These are phyloP conservation scores for Zhuliangozyma blackwelliae DNA, from an alignment of 1,139 yeast species.

Conservation along the genomic window DNA sequence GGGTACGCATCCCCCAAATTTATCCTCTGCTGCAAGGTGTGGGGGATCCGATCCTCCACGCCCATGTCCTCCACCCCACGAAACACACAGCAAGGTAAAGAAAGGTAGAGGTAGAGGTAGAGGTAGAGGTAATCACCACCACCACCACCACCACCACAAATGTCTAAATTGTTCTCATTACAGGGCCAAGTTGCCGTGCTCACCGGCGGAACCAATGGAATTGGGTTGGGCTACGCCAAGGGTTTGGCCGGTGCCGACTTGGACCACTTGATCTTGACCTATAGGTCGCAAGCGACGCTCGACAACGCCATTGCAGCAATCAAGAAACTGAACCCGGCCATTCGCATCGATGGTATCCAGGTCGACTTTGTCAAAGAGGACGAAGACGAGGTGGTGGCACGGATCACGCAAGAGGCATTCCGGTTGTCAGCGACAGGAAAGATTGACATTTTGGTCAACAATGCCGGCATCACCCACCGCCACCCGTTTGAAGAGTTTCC, in stretches of 20 bases:
- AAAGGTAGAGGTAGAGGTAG: too few species aligned
- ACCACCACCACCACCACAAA: too few species aligned
- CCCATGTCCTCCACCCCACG: too few species aligned
- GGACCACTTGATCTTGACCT: slow-evolving; percentile 24
- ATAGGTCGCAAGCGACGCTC: slow-evolving; percentile 15
- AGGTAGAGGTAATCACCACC: too few species aligned
- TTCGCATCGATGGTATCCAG: slow-evolving; percentile 16
- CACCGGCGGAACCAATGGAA: slow-evolving; percentile 35
- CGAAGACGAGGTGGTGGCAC: slow-evolving; percentile 16
- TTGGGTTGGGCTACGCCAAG: slow-evolving; percentile 32
- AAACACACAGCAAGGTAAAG: too few species aligned
- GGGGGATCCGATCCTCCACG: too few species aligned
- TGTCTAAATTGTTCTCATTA: slow-evolving; percentile 29
- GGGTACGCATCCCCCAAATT: too few species aligned
- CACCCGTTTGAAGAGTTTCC: slow-evolving; percentile 18
- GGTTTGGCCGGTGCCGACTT: slow-evolving; percentile 33
- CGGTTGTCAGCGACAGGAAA: slow-evolving; percentile 23
- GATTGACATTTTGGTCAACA: slow-evolving; percentile 50
- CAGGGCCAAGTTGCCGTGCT: slow-evolving; percentile 31
- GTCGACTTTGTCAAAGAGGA: slow-evolving; percentile 17
- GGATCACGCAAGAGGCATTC: slow-evolving; percentile 34
- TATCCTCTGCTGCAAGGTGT: too few species aligned
- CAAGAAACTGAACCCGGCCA: slow-evolving; percentile 15
- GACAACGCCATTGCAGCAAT: slow-evolving; percentile 16
- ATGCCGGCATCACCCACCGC: slow-evolving; percentile 49